These are phyloP conservation scores for Claviceps sp. DNA, from an alignment of 2,329 filamentous ascomycete species.

Conservation along the genomic window DNA sequence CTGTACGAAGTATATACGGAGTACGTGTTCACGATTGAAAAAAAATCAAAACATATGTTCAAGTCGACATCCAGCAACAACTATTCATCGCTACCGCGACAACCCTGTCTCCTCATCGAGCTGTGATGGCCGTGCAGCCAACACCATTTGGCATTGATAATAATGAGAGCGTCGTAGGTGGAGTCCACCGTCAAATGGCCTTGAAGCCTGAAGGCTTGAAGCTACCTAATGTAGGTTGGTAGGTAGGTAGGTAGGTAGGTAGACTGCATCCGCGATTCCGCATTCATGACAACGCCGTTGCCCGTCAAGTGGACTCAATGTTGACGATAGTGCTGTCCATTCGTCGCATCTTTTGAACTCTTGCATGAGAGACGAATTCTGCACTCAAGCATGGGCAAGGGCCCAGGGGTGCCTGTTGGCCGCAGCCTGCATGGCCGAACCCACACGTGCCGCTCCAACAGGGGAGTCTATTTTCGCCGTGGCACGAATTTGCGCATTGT, in stretches of 20 bases:
- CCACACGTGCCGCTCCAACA: not conserved
- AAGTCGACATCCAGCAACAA: no score
- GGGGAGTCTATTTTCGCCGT: not conserved
- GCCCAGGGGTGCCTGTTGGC: not conserved
- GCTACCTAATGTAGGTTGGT: not conserved
- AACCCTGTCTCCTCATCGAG: no score
- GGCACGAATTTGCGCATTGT: no score
- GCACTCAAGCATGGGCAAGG: not conserved
- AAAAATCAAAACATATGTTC: no score
- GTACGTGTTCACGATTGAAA: no score
- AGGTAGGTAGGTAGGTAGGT: no score
- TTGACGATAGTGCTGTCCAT: not conserved
- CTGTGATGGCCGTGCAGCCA: no score
- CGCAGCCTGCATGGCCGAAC: constrained; percentile 4
- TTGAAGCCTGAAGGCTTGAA: not conserved
- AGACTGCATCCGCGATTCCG: not conserved
- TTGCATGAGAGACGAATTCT: no score
- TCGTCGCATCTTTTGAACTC: not conserved
- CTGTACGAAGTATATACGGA: no score
- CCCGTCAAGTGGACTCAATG: not conserved
- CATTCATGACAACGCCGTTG: not conserved
- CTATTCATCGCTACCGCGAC: no score
- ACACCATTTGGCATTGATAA: no score
- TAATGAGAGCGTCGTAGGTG: not conserved
- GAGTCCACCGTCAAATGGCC: not conserved